Base-by-base conservation (phyloP, 371 early-diverging fungal species). In the Haplosporangium sp. region DNA sequence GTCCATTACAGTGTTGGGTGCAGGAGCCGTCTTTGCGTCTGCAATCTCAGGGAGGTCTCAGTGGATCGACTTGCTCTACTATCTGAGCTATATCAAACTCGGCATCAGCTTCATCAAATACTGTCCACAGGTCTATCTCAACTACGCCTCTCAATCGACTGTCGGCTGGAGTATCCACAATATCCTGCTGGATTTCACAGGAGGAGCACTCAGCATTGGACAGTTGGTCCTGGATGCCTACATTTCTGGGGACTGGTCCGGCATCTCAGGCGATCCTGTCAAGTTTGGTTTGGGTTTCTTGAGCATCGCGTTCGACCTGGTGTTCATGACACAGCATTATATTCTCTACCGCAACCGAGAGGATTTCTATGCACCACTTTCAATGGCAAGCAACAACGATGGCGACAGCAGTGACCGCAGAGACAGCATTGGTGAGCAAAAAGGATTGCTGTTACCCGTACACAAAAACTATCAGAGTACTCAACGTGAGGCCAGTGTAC, bases 81-180 rank as follows among this genome's bases (percentile, higher is more conserved):
- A 87, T 63, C 68, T 95, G n/a, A 90, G 92, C 36, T 91, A 86
- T 67, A 82, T 96, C 59, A 98, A 98, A 71, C 85, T 96, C 59
- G 70, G 67, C 11, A 83, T 94, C 59, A 91, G 89, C 52, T 76
- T 96, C 48, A 80, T 95, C 74, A 98, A 97, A 76, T 98, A 98
- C 75, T 70, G 92, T 6, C 98, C 98, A 20, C 97, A 97, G 84
- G 93, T 84, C 1, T 93, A 86, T 82, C 63, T 95, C 55, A 97
- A 98, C 62, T 92, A 81, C 64, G 56, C 69, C 36, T 84, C 92
- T 18, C 85, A 92, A 77, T 95, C 95, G 2, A 98, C 98, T 0
- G 85, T 86, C 6, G 98, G 98, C 0, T 98, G 98, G 98, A 92
- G 92, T 56, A 95, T 97, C 42, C 88, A 91, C 58, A 97, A 95